phyloP scores from a whole-genome alignment of 345 rosid genomes.

The Kernera saxatilis region DNA sequence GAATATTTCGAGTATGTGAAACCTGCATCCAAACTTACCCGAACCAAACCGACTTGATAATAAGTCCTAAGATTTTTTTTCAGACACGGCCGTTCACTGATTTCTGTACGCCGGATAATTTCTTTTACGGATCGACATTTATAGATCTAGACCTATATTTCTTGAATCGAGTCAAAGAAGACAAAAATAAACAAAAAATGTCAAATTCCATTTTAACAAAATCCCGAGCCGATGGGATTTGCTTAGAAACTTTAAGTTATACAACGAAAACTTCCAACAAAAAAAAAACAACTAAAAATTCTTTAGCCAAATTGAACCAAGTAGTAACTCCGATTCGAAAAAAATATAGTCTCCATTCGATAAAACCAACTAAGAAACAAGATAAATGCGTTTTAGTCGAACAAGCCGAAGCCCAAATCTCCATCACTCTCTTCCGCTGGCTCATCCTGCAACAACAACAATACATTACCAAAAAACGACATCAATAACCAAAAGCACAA shows the following conservation, averaged over 20 bases:
- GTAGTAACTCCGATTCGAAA: not conserved
- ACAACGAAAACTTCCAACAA: not conserved
- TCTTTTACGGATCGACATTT: too few species aligned
- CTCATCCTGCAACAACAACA: slow-evolving; percentile 65
- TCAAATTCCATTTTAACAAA: not conserved
- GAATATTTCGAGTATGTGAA: too few species aligned
- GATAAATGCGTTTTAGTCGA: slow-evolving; percentile 45
- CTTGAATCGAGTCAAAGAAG: not conserved
- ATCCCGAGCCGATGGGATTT: not conserved
- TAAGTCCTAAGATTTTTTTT: too few species aligned
- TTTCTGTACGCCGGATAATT: too few species aligned
- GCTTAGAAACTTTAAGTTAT: not conserved
- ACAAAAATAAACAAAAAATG: not conserved
- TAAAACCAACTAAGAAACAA: not conserved
- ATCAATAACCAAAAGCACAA: not conserved
- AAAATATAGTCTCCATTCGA: not conserved
- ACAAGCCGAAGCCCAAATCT: slow-evolving; percentile 84
- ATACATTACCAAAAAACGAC: not conserved
- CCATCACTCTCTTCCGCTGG: slow-evolving; percentile 82
- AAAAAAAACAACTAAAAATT: not conserved
- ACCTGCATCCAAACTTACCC: too few species aligned
- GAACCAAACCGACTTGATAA: too few species aligned
- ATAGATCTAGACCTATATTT: not conserved
- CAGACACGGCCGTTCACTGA: too few species aligned
- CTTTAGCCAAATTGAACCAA: not conserved